phyloP scores from a whole-genome alignment of 495 filamentous ascomycete genomes.

The Penicillium subrubescens region DNA sequence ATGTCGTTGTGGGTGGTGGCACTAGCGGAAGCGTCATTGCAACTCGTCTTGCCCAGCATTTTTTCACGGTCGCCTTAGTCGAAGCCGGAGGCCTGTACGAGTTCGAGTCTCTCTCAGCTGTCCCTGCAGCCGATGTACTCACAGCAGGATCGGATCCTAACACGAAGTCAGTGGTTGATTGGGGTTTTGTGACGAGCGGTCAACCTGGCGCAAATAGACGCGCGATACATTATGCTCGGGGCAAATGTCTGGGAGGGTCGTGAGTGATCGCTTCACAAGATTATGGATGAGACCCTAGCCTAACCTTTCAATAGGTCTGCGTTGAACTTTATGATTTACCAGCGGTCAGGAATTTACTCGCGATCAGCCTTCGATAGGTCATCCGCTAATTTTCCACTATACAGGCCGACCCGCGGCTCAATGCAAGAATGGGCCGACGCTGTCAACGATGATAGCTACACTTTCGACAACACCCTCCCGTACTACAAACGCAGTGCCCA shows the following conservation, averaged over 20 bases:
- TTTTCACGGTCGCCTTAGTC: slow-evolving; percentile 48
- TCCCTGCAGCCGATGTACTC: slow-evolving; percentile 39
- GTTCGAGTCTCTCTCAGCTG: slow-evolving; percentile 31
- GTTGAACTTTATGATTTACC: slow-evolving; percentile 55
- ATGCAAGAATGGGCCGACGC: slow-evolving; percentile 58
- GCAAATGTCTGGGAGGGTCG: slow-evolving; percentile 41
- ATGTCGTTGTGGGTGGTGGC: slow-evolving; percentile 59
- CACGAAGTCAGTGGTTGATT: slow-evolving; percentile 46
- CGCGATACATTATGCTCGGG: slow-evolving; percentile 40
- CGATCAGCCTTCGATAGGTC: not conserved
- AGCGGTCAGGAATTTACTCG: slow-evolving; percentile 14
- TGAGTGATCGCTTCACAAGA: slow-evolving; percentile 6
- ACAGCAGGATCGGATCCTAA: slow-evolving; percentile 22
- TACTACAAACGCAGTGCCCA: slow-evolving; percentile 55
- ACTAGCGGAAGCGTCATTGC: slow-evolving; percentile 55
- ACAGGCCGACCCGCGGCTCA: slow-evolving; percentile 40
- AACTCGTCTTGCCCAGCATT: slow-evolving; percentile 44
- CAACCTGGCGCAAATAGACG: slow-evolving; percentile 41
- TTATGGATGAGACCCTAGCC: not conserved
- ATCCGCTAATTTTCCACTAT: not conserved
- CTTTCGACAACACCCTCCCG: slow-evolving; percentile 53
- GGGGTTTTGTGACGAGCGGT: slow-evolving; percentile 47
- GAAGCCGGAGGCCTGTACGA: slow-evolving; percentile 63
- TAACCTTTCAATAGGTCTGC: slow-evolving; percentile 32
- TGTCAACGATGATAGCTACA: slow-evolving; percentile 58